Evolutionary conservation across 768 basidiomycete genomes (phyloP).

Genomic region (Termitomyces sp.): DNA sequence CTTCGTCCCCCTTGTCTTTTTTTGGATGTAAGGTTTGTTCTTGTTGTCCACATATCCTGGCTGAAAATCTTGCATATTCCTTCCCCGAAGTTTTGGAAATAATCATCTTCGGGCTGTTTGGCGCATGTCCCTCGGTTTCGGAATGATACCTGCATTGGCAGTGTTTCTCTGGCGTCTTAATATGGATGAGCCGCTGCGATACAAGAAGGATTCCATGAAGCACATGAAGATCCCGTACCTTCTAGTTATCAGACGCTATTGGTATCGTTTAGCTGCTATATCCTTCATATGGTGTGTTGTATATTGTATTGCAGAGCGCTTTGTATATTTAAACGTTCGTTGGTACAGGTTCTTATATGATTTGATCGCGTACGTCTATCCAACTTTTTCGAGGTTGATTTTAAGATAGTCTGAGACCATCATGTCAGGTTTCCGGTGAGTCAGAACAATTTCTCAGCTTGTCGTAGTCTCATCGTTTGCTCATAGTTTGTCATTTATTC

Average conservation of each 20-base stretch:
- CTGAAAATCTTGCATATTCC: background rate
- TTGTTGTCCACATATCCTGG: background rate
- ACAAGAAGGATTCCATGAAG: constrained; percentile 76
- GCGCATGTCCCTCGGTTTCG: constrained; percentile 81
- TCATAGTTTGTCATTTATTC: constrained; percentile 72
- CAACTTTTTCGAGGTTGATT: background rate
- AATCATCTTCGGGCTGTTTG: constrained; percentile 81
- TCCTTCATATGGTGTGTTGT: constrained; percentile 60
- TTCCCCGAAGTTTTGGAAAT: constrained; percentile 51
- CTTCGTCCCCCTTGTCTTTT: constrained; percentile 78
- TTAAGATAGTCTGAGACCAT: background rate
- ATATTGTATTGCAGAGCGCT: background rate
- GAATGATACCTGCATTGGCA: constrained; percentile 67
- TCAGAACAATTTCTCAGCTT: background rate
- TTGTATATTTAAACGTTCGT: background rate
- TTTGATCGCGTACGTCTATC: constrained; percentile 55
- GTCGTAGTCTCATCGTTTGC: background rate
- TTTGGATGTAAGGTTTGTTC: constrained; percentile 64
- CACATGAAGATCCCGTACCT: constrained; percentile 63
- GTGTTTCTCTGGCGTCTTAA: constrained; percentile 81
- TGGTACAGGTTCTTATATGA: constrained; percentile 66
- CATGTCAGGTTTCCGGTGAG: constrained; percentile 53
- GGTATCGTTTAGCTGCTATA: constrained; percentile 63
- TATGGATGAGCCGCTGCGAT: constrained; percentile 76
- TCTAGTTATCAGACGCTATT: constrained; percentile 76